phyloP scores from a whole-genome alignment of 257 asterid species.

The Solanum medicagineum region DNA sequence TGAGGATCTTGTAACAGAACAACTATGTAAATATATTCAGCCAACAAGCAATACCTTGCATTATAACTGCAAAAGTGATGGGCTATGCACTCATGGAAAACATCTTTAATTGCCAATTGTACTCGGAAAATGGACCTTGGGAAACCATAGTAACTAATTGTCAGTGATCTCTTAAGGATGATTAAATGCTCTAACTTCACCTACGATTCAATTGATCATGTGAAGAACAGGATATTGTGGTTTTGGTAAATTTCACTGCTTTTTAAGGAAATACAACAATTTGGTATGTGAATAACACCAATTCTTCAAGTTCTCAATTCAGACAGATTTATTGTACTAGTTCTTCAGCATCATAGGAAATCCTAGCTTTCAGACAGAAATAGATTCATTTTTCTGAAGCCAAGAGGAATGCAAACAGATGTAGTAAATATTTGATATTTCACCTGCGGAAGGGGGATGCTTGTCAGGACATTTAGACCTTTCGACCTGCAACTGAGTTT shows the following conservation, averaged over 20 bases:
- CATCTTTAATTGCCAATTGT: background rate
- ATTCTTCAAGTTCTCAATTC: background rate
- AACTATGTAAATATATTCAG: background rate
- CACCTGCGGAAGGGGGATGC: conserved; percentile 4
- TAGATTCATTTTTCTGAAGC: background rate
- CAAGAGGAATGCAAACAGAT: background rate
- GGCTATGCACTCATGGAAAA: background rate
- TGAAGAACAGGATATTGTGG: background rate
- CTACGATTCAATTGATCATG: background rate
- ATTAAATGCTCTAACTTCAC: background rate
- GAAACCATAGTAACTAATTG: background rate
- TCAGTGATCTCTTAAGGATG: background rate
- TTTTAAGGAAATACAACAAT: background rate
- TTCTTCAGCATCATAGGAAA: background rate
- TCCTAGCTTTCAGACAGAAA: background rate
- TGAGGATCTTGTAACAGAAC: background rate
- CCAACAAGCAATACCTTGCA: background rate
- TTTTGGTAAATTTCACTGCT: background rate
- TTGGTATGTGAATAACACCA: background rate
- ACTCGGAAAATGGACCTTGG: background rate
- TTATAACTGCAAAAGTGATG: background rate
- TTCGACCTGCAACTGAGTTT: conserved; percentile 52
- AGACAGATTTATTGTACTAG: background rate
- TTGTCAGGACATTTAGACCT: conserved; percentile 8
- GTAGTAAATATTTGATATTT: background rate